Evolutionary conservation across 768 basidiomycete genomes (phyloP).

Genomic region (Gelatoporia subvermispora): DNA sequence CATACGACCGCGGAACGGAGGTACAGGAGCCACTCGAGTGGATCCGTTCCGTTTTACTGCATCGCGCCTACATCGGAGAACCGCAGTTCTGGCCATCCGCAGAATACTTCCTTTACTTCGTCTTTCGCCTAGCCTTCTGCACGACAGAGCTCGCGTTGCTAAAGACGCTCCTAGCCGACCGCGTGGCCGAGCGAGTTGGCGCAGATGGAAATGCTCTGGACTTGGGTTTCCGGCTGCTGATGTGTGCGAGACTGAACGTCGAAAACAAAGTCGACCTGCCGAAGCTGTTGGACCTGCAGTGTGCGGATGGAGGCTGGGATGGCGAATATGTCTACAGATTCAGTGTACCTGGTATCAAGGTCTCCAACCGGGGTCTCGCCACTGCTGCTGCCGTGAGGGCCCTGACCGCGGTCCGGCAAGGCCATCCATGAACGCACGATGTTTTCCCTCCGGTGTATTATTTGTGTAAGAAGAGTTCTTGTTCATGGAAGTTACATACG

Average conservation of each 20-base stretch:
- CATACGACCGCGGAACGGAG: slow-evolving; percentile 42
- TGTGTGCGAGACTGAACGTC: slow-evolving; percentile 37
- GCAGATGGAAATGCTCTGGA: slow-evolving; percentile 46
- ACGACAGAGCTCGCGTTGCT: slow-evolving; percentile 31
- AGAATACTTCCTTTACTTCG: slow-evolving; percentile 50
- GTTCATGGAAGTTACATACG: too few relatives aligned
- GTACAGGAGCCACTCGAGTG: slow-evolving; percentile 41
- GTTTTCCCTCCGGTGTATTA: too few relatives aligned
- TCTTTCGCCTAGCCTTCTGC: slow-evolving; percentile 38
- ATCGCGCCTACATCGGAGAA: slow-evolving; percentile 52
- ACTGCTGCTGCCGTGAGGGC: slow-evolving; percentile 53
- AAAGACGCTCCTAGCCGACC: slow-evolving; percentile 37
- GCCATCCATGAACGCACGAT: too few relatives aligned
- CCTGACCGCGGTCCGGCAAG: too few relatives aligned
- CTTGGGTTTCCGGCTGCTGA: slow-evolving; percentile 52
- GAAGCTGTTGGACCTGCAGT: slow-evolving; percentile 42
- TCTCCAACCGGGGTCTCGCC: slow-evolving; percentile 51
- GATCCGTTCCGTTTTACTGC: slow-evolving; percentile 43
- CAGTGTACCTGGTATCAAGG: slow-evolving; percentile 40
- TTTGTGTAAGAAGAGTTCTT: too few relatives aligned
- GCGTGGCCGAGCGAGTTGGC: slow-evolving; percentile 46
- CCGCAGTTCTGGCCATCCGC: slow-evolving; percentile 50
- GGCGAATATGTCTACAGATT: slow-evolving; percentile 55
- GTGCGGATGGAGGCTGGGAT: slow-evolving; percentile 53
- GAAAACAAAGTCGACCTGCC: slow-evolving; percentile 40